Base-by-base conservation (phyloP, 1,284 basidiomycete genomes). In the Stygiomarasmius scandens region DNA sequence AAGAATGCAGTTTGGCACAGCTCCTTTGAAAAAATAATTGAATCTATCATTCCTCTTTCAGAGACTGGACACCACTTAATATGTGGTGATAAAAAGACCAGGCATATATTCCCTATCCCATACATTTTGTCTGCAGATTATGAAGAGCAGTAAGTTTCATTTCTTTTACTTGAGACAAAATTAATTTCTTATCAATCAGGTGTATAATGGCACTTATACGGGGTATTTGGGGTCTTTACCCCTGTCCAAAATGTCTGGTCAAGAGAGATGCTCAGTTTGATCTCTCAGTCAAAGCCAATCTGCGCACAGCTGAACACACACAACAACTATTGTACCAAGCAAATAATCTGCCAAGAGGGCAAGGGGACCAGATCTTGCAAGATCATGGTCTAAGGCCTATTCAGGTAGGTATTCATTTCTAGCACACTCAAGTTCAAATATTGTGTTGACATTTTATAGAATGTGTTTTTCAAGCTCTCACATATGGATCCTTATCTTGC, bases 1-100 rank as follows among this genome's bases (percentile, higher is more conserved):
- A 77, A 77, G 49, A 52, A 51, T 2, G 61, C 67, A 0, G 64
- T 77, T 1, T 77, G 73, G 60, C 68, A 70, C 9, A 10, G 57
- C 1, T 51, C 61, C 2, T 66, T 69, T 16, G 4, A 14, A 1
- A 63, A 63, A n/a, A 11, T 70, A 0, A 50, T 69, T 3, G 58
- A 68, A 14, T 56, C 54, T 1, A 19, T 66, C 5, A 44, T 56
- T 0, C 1, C 9, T 5, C 32, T 53, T 34, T 58, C 60, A 0
- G 63, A 62, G 24, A 61, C 58, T 1, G 64, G 64, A 1, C 47
- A 29, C 36, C 48, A 46, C 49, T 58, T 10, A 5, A 59, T 0
- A n/a, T 57, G 58, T 44, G 49, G 49, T 2, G 58, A 64, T 43
- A 36, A 36, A 0, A 27, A 20, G 8, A 22, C n/a, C 1, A 20